Base-by-base conservation (phyloP, 2,329 filamentous ascomycete species). In the Zelopaecilomyces penicillatus region DNA sequence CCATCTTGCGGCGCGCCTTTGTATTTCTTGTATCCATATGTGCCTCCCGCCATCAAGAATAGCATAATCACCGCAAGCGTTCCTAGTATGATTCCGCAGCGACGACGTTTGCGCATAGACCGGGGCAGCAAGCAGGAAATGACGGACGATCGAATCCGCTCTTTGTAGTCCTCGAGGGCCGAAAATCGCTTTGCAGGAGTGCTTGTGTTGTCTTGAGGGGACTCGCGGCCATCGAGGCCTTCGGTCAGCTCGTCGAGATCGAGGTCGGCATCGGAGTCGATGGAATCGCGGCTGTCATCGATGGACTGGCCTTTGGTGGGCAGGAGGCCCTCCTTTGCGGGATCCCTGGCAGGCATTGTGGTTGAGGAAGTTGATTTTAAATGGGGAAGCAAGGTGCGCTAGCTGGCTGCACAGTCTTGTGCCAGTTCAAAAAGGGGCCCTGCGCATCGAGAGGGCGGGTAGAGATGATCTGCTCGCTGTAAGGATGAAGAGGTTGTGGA, bases 11-110 rank as follows among this genome's bases (percentile, higher is more conserved):
- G 78, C 4, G 68, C 62, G 10, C 65, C 54, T 37, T 60, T 68
- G 42, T 69, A 70, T 56, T 73, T 75, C 41, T 69, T 70, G 58
- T 70, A 76, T 11, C 67, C 66, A 31, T 76, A 65, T 5, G 65
- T 66, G 10, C 68, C 69, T 10, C 67, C 64, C 0, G 63, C 63
- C 8, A 63, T 65, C 6, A 76, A 51, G 19, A 70, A 27, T 29
- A 42, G 9, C 28, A 45, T 12, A 39, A 45, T 39, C 27, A 34
- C 30, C 30, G 19, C 42, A 5, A 47, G 28, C 7, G 45, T 35
- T 2, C 9, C 34, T 8, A 47, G 38, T 5, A 42, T n/a, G 4
- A 43, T 31, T 12, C 34, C 31, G 29, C 38, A 40, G 10, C 42
- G 39, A 27, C 45, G 38, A 39, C 45, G 40, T 42, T 42, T 47